These are phyloP conservation scores for Marasmius tenuissimus DNA, from an alignment of 1,284 basidiomycete genomes.

Conservation along the genomic window DNA sequence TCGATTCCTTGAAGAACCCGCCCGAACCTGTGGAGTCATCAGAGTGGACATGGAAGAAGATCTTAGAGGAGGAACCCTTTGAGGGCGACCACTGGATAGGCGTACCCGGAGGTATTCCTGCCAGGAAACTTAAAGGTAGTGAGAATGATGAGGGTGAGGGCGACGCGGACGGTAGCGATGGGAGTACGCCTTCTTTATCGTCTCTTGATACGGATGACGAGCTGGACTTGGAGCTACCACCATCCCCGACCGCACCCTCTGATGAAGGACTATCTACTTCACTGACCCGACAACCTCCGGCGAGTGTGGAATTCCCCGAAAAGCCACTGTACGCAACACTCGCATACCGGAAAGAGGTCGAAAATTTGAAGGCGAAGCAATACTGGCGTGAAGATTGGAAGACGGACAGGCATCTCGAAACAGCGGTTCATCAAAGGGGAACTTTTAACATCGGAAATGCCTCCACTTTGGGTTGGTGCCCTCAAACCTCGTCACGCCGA, in stretches of 20 bases:
- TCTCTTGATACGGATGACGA: slow-evolving; percentile 45
- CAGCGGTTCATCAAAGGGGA: slow-evolving; percentile 11
- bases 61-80: slow-evolving; percentile 74
- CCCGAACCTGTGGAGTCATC: slow-evolving; percentile 27
- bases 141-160: slow-evolving; percentile 30
- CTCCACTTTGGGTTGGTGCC: slow-evolving; percentile 59
- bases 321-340: slow-evolving; percentile 28
- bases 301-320: slow-evolving; percentile 11
- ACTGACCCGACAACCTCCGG: not conserved
- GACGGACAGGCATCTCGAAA: slow-evolving; percentile 40
- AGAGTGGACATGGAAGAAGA: slow-evolving; percentile 66
- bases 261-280: not conserved
- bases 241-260: slow-evolving; percentile 10
- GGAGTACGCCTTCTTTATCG: slow-evolving; percentile 45
- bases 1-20: slow-evolving; percentile 48
- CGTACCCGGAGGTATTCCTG: slow-evolving; percentile 48
- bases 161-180: slow-evolving; percentile 37
- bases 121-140: slow-evolving; percentile 46
- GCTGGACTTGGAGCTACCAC: slow-evolving; percentile 29
- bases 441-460: slow-evolving; percentile 63
- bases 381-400: slow-evolving; percentile 71
- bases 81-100: slow-evolving; percentile 81
- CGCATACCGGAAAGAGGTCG: slow-evolving; percentile 50
- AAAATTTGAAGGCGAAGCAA: slow-evolving; percentile 57
- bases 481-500: not conserved